Conservation (phyloP, 371 early-diverging fungal genomes). For the Haplosporangium sp. region DNA sequence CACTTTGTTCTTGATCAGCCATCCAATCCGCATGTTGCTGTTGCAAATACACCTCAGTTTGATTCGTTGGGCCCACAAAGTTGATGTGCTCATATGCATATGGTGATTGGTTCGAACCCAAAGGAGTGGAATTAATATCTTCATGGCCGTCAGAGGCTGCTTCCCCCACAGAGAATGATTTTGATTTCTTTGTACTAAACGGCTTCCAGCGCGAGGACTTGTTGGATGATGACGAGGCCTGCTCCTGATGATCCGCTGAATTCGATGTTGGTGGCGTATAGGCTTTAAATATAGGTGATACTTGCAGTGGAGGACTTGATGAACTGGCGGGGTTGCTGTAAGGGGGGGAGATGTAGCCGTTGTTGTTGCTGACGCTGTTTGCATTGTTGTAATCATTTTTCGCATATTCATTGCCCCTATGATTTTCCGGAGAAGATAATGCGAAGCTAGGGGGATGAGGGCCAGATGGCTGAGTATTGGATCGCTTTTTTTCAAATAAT, state of each 20-base stretch:
- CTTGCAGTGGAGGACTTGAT: conserved; percentile 7
- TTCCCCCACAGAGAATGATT: conserved; percentile 32
- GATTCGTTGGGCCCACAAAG: conserved; percentile 13
- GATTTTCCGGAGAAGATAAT: not conserved
- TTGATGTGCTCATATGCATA: not conserved
- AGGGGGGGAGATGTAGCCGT: conserved; percentile 21
- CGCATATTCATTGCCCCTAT: conserved; percentile 1
- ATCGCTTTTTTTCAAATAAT: conserved; percentile 25
- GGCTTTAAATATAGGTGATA: conserved; percentile 22
- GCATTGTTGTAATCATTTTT: not conserved
- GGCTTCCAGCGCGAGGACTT: conserved; percentile 42
- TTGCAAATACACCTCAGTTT: conserved; percentile 13
- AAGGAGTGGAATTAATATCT: not conserved
- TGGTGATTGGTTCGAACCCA: conserved; percentile 4
- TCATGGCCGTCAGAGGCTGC: conserved; percentile 13
- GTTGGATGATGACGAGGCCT: conserved; percentile 7
- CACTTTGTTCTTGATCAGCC: conserved; percentile 2
- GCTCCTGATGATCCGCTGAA: conserved; percentile 1
- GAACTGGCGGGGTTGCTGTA: conserved; percentile 10
- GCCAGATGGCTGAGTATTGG: conserved; percentile 21
- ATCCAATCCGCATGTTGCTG: conserved; percentile 27
- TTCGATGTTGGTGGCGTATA: conserved; percentile 15
- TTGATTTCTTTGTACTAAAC: conserved; percentile 43
- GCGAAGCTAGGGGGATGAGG: conserved; percentile 9
- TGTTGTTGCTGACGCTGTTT: conserved; percentile 1